A percentile compares a stretch with the other conserved stretches of the same genome.
These are phyloP conservation scores for Chlorella variabilis DNA, from an alignment of 163 green algal genomes.

Conservation along the genomic window DNA sequence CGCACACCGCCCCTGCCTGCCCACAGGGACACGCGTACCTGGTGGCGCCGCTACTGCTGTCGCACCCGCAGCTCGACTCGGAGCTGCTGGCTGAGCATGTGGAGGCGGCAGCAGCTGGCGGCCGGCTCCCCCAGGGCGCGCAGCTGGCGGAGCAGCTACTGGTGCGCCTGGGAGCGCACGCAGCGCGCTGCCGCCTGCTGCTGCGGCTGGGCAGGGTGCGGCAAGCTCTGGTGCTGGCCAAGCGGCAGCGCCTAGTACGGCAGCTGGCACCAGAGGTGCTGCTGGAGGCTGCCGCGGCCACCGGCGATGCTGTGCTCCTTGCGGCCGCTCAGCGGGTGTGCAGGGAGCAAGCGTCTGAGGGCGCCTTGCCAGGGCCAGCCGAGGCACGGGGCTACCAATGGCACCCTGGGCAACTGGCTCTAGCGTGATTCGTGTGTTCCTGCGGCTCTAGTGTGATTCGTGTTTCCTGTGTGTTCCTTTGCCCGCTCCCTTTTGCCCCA, in stretches of 20 bases:
- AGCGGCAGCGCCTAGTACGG: not conserved
- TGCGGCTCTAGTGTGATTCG: not conserved
- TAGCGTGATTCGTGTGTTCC: too few relatives aligned
- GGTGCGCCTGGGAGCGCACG: not conserved
- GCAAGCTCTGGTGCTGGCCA: not conserved
- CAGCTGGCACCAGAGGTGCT: not conserved
- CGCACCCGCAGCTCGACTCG: constrained; percentile 30
- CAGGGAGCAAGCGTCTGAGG: not conserved
- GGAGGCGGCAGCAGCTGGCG: not conserved
- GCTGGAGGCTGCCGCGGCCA: constrained; percentile 1
- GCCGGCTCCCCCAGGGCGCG: not conserved
- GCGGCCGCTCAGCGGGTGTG: not conserved
- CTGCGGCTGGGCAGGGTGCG: constrained; percentile 17
- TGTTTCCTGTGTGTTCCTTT: not conserved
- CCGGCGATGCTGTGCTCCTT: not conserved
- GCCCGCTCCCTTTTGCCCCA: too few relatives aligned
- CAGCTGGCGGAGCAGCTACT: constrained; percentile 18
- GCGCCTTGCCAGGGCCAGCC: not conserved
- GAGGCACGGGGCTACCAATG: not conserved
- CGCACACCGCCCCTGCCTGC: too few relatives aligned
- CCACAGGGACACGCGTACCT: constrained; percentile 13
- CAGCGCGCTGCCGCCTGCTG: constrained; percentile 32
- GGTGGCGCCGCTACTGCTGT: constrained; percentile 28
- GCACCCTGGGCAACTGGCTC: not conserved
- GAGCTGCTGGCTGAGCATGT: constrained; percentile 29